phyloP scores from a whole-genome alignment of 805 yeast genomes.

The Saccharomycopsis oosterbeekiorum region DNA sequence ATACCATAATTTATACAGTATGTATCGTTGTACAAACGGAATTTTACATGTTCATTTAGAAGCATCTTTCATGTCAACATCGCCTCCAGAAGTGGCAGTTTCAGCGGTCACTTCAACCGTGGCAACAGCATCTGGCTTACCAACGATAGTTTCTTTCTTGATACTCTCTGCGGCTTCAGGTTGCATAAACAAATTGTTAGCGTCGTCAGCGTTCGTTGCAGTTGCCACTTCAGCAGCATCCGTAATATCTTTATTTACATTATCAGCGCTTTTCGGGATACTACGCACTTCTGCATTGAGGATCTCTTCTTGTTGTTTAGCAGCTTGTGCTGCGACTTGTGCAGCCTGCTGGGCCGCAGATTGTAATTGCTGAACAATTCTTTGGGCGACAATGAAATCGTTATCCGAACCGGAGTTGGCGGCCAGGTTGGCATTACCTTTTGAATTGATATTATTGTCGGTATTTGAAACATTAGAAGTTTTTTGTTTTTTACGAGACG shows the following conservation, averaged over 20 bases:
- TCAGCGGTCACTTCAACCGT: background rate
- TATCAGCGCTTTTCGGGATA: background rate
- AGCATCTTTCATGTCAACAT: background rate
- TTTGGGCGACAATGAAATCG: constrained; percentile 5
- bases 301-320: constrained; percentile 11
- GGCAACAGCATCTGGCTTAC: background rate
- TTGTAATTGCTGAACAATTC: constrained; percentile 17
- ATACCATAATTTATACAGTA: no score
- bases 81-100: background rate
- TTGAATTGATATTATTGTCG: constrained; percentile 12
- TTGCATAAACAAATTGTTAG: constrained; percentile 18
- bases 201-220: constrained; percentile 7
- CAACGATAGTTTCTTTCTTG: background rate
- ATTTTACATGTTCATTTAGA: background rate
- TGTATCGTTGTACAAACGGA: no score
- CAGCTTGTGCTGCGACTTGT: constrained; percentile 3
- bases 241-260: background rate
- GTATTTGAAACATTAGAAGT: constrained; percentile 11
- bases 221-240: background rate
- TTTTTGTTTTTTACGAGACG: constrained; percentile 17
- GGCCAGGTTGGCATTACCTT: background rate
- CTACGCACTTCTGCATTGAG: background rate
- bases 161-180: constrained; percentile 14
- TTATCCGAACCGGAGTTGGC: constrained; percentile 11
- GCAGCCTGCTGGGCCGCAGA: constrained; percentile 12